phyloP scores from a whole-genome alignment of 2,329 filamentous ascomycete species.

The Fusarium austroafricanum region DNA sequence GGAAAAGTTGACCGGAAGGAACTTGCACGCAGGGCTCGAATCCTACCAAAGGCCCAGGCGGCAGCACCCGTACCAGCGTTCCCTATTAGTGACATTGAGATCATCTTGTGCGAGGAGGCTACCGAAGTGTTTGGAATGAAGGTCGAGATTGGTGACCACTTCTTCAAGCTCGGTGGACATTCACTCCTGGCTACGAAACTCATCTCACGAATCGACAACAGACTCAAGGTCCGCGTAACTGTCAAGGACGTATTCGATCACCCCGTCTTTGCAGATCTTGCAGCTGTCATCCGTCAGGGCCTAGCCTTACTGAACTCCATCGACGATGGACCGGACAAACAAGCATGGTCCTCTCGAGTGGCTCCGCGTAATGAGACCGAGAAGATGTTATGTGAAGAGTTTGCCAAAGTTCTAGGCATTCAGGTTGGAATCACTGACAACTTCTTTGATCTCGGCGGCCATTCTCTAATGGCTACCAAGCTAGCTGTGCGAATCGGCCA shows the following conservation, averaged over 20 bases:
- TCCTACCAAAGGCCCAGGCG: neutral
- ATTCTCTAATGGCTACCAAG: constrained; percentile 20
- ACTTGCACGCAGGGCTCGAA: constrained; percentile 6
- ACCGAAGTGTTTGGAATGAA: constrained; percentile 6
- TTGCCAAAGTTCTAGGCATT: neutral
- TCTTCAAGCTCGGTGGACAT: constrained; percentile 15
- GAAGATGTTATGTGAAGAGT: neutral
- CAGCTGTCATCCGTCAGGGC: neutral
- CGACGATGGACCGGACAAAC: neutral
- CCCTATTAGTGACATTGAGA: constrained; percentile 1
- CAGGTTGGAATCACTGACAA: constrained; percentile 13
- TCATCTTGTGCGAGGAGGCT: neutral
- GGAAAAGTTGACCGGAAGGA: constrained; percentile 43
- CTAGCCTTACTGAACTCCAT: neutral
- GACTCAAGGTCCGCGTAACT: neutral
- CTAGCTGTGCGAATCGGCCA: constrained; percentile 7
- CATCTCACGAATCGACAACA: neutral
- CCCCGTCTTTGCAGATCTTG: constrained; percentile 1
- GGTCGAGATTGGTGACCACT: constrained; percentile 1
- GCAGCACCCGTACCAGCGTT: neutral
- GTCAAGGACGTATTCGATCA: constrained; percentile 16
- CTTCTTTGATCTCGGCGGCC: constrained; percentile 18
- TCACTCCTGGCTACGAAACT: constrained; percentile 19
- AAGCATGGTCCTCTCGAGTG: neutral
- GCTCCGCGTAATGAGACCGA: constrained; percentile 9